A percentile compares a stretch with the other conserved stretches of the same genome.
These are phyloP conservation scores for Globisporangium rhizosaccharum DNA, from an alignment of 352 stramenopile species.

Conservation along the genomic window DNA sequence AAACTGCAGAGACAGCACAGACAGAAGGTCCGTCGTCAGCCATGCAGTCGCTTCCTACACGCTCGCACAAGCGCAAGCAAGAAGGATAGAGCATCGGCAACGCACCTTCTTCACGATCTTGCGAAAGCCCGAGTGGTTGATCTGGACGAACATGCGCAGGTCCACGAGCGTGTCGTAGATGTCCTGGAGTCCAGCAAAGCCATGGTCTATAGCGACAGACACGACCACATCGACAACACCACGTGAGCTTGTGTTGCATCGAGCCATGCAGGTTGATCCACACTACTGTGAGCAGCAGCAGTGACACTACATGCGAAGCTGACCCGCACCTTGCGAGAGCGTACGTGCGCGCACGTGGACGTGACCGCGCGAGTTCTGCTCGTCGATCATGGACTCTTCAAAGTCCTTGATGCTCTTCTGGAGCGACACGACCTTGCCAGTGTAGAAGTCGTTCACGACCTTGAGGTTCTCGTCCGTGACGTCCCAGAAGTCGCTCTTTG, in stretches of 20 bases:
- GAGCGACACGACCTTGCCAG: conserved; percentile 61
- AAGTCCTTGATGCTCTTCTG: conserved; percentile 71
- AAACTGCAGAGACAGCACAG: conserved; percentile 42
- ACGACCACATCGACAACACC: neutral
- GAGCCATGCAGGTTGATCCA: neutral
- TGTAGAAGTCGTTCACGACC: conserved; percentile 83
- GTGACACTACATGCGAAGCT: neutral
- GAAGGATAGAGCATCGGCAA: no score
- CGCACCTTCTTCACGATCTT: conserved; percentile 92
- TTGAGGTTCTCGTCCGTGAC: conserved; percentile 76
- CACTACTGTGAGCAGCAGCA: neutral
- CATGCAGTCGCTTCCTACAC: neutral
- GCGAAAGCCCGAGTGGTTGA: conserved; percentile 90
- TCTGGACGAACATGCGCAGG: conserved; percentile 86
- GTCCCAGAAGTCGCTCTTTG: conserved; percentile 82
- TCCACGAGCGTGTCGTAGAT: conserved; percentile 89
- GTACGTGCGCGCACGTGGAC: conserved; percentile 61
- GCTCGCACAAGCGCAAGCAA: no score
- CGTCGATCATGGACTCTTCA: conserved; percentile 56
- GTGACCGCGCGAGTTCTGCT: conserved; percentile 69
- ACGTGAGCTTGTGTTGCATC: neutral
- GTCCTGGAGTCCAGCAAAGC: conserved; percentile 80
- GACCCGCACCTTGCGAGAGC: conserved; percentile 46
- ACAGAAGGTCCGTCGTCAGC: neutral
- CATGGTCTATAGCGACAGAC: conserved; percentile 32